Base-by-base conservation (phyloP, 192 early-diverging fungal genomes). In the Phlyctochytrium bullatum region DNA sequence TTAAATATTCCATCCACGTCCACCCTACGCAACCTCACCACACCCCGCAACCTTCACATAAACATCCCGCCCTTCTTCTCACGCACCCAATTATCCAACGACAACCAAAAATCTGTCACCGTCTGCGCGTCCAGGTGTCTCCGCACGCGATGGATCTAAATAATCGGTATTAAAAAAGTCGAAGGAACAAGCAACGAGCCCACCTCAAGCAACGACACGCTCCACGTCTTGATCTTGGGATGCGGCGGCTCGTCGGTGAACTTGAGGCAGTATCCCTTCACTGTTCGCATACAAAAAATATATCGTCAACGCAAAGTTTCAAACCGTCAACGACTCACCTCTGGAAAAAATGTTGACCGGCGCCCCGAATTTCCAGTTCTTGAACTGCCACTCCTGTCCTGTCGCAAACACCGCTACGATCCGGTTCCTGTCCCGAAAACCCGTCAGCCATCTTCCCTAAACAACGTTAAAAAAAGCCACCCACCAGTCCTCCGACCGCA, bases 341-440 rank as follows among this genome's bases (percentile, higher is more conserved):
- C 91, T 86, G 17, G 81, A 75, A 76, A 98, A 98, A 10, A 97
- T 76, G 62, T 92, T 88, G 29, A 88, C 80, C 2, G 95, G 96
- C 27, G 89, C 82, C 35, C 85, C 81, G 85, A 90, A 95, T 64
- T 86, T 89, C 92, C 93, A 98, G 47, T 86, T 83, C 65, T 91
- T 93, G 72, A 98, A 98, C 73, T 96, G 93, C 96, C 96, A 98
- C 30, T 85, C 83, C 36, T 90, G 91, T 30, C 96, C 96, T 34
- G 86, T 88, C n/a, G 89, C 88, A 74, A 98, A 91, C 24, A 95
- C 94, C 59, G 89, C 94, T 0, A 92, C 91, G 2, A 98, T 87
- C 25, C 90, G 84, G 10, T 78, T 70, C 80, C 80, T 81, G 34
- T 23, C 28, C 20, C 36, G 2, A 14, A 58, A 14, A 58, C 12